Evolutionary conservation across 331 rosid species (phyloP).

Genomic region (Telfairia occidentalis): DNA sequence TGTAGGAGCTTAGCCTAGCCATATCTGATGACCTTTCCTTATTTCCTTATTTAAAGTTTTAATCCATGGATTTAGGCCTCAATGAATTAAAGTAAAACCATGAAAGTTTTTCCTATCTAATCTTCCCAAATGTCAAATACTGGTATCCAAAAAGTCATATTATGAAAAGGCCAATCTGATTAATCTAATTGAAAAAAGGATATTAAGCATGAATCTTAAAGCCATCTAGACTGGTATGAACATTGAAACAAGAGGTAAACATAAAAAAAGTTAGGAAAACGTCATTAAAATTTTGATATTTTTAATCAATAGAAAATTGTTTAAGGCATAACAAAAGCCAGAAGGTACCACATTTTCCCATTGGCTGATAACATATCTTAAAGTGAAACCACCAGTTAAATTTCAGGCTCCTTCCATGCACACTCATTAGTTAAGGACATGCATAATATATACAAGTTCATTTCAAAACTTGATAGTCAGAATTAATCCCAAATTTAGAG

Average conservation of each 20-base stretch:
- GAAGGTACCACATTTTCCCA: background rate
- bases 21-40: background rate
- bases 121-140: background rate
- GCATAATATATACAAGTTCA: background rate
- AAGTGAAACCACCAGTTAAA: too few species aligned
- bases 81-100: background rate
- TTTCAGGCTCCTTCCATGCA: background rate
- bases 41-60: background rate
- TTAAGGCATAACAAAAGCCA: background rate
- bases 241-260: background rate
- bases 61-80: background rate
- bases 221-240: background rate
- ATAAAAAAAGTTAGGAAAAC: background rate
- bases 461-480: background rate
- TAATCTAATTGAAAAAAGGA: background rate
- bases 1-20: background rate
- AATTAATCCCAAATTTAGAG: background rate
- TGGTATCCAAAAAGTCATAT: background rate
- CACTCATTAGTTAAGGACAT: background rate
- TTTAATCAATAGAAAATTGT: background rate
- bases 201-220: background rate
- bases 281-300: background rate
- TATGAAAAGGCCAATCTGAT: background rate
- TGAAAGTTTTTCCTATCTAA: background rate
- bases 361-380: background rate